phyloP scores from a whole-genome alignment of 2,329 filamentous ascomycete genomes.

The Colletotrichum sp. region DNA sequence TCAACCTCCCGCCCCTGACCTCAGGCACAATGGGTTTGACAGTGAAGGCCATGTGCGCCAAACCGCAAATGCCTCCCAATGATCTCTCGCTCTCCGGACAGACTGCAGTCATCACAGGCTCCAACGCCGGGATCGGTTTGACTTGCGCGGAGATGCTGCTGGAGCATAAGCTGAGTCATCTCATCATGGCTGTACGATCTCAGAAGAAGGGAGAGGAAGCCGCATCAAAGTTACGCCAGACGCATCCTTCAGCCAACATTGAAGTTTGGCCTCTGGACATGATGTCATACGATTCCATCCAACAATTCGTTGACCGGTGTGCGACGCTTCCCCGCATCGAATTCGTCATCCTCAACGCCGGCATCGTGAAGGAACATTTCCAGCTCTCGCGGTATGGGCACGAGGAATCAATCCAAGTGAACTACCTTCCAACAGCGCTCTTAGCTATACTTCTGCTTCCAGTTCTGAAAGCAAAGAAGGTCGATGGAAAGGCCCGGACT shows the following conservation, averaged over 20 bases:
- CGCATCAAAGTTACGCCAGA: constrained; percentile 31
- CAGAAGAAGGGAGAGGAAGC: constrained; percentile 46
- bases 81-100: constrained; percentile 34
- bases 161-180: constrained; percentile 36
- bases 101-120: constrained; percentile 53
- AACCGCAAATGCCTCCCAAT: constrained; percentile 23
- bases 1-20: not conserved
- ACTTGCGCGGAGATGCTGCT: constrained; percentile 46
- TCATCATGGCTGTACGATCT: constrained; percentile 54
- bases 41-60: constrained; percentile 29
- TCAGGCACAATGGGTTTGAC: not conserved
- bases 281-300: constrained; percentile 40
- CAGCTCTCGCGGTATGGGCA: constrained; percentile 30
- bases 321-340: constrained; percentile 40
- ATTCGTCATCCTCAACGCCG: constrained; percentile 40
- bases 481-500: constrained; percentile 19
- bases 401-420: constrained; percentile 54
- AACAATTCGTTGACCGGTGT: constrained; percentile 37
- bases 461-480: constrained; percentile 29
- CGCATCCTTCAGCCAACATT: constrained; percentile 35
- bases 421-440: constrained; percentile 57
- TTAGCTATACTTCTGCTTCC: constrained; percentile 43
- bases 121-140: constrained; percentile 54
- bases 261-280: constrained; percentile 50
- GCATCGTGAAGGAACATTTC: constrained; percentile 27